A percentile compares a stretch with the other conserved stretches of the same genome.
Conservation (phyloP, 768 basidiomycete species). For the Rhizopogon salebrosus region DNA sequence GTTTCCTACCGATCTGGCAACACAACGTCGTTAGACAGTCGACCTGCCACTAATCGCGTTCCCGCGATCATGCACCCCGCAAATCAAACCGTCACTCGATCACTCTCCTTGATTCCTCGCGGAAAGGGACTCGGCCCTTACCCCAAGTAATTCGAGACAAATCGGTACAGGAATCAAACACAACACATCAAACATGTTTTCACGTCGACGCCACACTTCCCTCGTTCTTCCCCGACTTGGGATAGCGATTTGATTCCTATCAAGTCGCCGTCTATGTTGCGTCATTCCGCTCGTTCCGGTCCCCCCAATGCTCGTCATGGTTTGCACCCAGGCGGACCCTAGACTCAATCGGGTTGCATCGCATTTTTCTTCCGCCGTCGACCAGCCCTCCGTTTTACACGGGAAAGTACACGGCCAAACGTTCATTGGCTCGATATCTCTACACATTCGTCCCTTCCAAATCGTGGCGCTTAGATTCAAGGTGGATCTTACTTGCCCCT, state of each 20-base stretch:
- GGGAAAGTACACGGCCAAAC: background rate
- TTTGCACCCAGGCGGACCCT: background rate
- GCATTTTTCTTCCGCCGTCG: background rate
- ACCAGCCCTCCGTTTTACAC: too few species aligned
- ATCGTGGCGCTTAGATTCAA: background rate
- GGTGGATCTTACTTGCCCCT: too few species aligned
- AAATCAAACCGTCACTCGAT: too few species aligned
- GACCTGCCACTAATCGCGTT: background rate
- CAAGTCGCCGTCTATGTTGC: background rate
- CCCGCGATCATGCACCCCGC: background rate
- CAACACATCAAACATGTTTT: background rate
- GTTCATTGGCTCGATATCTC: background rate
- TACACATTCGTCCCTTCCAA: background rate
- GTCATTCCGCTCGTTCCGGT: background rate
- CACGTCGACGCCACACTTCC: background rate
- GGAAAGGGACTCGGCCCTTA: background rate
- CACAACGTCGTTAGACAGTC: background rate
- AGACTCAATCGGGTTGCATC: background rate
- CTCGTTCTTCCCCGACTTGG: background rate
- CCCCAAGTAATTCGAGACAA: background rate
- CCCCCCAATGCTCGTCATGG: background rate
- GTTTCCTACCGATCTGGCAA: background rate
- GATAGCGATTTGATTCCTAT: background rate
- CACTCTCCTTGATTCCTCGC: too few species aligned
- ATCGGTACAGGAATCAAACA: background rate